Evolutionary conservation across 768 basidiomycete species (phyloP), one percentile per base, ranked within the genome.

Genomic region (Lactarius deliciosus): DNA sequence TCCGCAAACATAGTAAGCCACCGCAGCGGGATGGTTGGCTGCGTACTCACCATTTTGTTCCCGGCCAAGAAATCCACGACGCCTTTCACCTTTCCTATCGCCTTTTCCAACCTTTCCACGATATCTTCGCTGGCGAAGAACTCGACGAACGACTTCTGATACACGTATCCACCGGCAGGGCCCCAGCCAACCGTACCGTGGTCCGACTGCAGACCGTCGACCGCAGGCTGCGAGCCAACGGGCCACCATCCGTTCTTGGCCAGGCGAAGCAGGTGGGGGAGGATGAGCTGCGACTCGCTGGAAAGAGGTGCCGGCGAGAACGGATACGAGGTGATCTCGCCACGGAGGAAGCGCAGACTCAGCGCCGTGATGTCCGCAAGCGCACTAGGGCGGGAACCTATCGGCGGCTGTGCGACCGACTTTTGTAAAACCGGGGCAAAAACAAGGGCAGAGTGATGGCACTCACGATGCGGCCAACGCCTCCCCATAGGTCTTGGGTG

Each of bases 91-190:
- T 81, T 79, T 64, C 76, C 81, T 60, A 89, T 81, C 72, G 79
- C 84, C 70, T 78, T 75, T 76, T 87, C 85, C n/a, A 95, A 82
- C 61, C 72, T 73, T 36, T 83, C 80, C 18, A 92, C 81, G 61
- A 88, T 85, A 38, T 77, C 75, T 70, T 77, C 72, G 66, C 86
- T 86, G 58, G 83, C 94, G 75, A 98, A 98, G 76, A 98, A 98
- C 78, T 99, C 97, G 10, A 98, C 94, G 73, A 98, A 99, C 16
- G 89, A 86, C 78, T 99, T 99, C 78, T 99, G 97, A 77, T 92
- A 99, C 10, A 99, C 92, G 77, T 95, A 96, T 8, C 97, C 97
- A 7, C 87, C 87, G 63, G 82, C 81, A 15, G 97, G 97, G 2
- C 97, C 97, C 90, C 96, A 99, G 5, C 97, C 97, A 66, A 96